Evolutionary conservation across 176 grass and related monocot genomes (phyloP).

Genomic region (Cymbopogon citratus): DNA sequence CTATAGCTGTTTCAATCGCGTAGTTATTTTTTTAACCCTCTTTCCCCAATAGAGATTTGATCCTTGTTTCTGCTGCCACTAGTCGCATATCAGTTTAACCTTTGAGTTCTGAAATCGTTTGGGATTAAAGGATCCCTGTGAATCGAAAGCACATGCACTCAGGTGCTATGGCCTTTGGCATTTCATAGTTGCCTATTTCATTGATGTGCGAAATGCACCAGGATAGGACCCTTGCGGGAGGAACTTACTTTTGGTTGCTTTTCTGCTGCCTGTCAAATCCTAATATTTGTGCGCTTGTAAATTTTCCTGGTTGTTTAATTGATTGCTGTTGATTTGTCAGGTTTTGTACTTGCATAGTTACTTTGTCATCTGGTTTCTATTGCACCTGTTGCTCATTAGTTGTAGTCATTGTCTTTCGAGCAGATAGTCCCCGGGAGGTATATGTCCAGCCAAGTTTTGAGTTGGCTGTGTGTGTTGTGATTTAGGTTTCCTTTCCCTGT

Average conservation of each 20-base stretch:
- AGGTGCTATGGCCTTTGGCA: background rate
- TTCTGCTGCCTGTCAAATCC: conserved; percentile 30
- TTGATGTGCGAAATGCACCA: conserved; percentile 14
- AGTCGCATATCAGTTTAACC: background rate
- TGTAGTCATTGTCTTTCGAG: no score
- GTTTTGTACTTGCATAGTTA: background rate
- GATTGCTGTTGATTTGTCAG: background rate
- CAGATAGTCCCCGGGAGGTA: background rate
- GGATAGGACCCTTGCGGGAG: conserved; percentile 24
- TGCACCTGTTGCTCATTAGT: background rate
- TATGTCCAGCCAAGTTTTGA: background rate
- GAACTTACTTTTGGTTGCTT: background rate
- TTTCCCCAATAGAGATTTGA: conserved; percentile 14
- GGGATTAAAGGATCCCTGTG: background rate
- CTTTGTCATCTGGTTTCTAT: background rate
- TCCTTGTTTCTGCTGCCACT: conserved; percentile 21
- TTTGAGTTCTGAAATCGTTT: background rate
- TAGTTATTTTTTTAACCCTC: conserved; percentile 11
- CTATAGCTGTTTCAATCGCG: background rate
- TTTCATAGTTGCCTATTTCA: conserved; percentile 30
- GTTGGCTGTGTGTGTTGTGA: background rate
- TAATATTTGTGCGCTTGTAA: background rate
- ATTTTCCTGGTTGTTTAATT: background rate
- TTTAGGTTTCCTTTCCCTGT: background rate
- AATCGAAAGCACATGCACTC: background rate